Base-by-base conservation (phyloP, 352 stramenopile genomes). In the Globisporangium abappressorium region DNA sequence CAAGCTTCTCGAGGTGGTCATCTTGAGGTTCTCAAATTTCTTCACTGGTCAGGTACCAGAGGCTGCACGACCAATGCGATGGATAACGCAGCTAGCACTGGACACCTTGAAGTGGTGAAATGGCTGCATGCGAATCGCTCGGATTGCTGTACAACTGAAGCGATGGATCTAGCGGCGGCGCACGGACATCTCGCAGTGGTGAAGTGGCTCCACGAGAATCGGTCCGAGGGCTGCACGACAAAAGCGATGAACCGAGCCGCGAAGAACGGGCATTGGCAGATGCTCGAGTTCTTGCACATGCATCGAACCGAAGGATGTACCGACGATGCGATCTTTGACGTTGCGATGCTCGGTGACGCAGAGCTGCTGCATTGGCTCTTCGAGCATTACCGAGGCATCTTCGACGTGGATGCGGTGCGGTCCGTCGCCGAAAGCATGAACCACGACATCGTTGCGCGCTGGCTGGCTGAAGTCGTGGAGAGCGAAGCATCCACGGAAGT, bases 351-450 rank as follows among this genome's bases (percentile, higher is more conserved):
- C 11, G 57, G 57, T 2, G 28, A 30, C 22, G 57, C 34, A 8
- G 55, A 60, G 18, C 33, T 26, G 15, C 56, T 62, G 20, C 56
- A 47, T 22, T 62, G 56, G 56, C 56, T 62, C 14, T 62, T 49
- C n/a, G 56, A 62, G 28, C 56, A 51, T 24, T 62, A 62, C 56
- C 20, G 33, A 62, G 56, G 22, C 18, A 34, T 46, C 2, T 62
- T 38, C 20, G 56, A 62, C 30, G 20, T 62, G 30, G 56, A 62
- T 47, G 56, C 33, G 3, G 20, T 62, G 8, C 28, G 36, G 14
- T 30, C 28, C 3, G 20, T 30, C 30, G 56, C 33, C 12, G 30
- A 47, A 34, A 43, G 36, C 22, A 30, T 38, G 20, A 47, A 46
- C 4, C 56, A 46, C 9, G 30, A 43, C 20, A 46, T 49, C 22